phyloP scores from a whole-genome alignment of 805 yeast species.

The Candida palmyrensis region DNA sequence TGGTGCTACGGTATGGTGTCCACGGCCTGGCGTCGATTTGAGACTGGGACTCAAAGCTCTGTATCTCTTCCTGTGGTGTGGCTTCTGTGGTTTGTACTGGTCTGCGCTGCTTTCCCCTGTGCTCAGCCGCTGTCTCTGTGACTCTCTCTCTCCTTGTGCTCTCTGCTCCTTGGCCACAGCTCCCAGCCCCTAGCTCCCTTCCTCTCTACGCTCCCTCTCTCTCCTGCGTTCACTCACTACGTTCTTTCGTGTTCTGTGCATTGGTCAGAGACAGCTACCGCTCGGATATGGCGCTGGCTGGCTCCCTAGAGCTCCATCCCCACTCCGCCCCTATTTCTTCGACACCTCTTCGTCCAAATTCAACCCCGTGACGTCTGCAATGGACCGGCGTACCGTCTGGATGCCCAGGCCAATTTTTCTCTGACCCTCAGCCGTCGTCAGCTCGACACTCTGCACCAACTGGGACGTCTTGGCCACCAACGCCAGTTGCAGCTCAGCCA shows the following conservation, averaged over 20 bases:
- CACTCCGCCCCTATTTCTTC: constrained; percentile 36
- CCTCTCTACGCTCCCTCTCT: neutral
- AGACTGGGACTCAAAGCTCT: too few species aligned
- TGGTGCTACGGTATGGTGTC: too few species aligned
- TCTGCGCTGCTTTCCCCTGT: too few species aligned
- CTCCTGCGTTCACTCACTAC: too few species aligned
- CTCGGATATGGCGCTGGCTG: neutral
- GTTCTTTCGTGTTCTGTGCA: constrained; percentile 3
- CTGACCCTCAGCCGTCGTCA: constrained; percentile 35
- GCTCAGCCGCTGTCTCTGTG: too few species aligned
- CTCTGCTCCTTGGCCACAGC: too few species aligned
- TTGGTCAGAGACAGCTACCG: too few species aligned
- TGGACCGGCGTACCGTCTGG: constrained; percentile 33
- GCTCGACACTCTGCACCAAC: constrained; percentile 40
- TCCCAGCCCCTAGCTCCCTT: too few species aligned
- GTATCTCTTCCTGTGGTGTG: too few species aligned
- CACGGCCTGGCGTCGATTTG: too few species aligned
- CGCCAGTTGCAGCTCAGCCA: constrained; percentile 58
- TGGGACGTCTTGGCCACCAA: constrained; percentile 42
- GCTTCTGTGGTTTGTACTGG: too few species aligned
- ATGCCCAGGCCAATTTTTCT: constrained; percentile 30
- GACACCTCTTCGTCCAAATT: constrained; percentile 58
- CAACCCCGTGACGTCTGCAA: constrained; percentile 62
- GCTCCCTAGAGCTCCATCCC: constrained; percentile 2
- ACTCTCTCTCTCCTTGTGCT: too few species aligned